phyloP scores from a whole-genome alignment of 2,329 filamentous ascomycete species.

The Xylariales sp. region DNA sequence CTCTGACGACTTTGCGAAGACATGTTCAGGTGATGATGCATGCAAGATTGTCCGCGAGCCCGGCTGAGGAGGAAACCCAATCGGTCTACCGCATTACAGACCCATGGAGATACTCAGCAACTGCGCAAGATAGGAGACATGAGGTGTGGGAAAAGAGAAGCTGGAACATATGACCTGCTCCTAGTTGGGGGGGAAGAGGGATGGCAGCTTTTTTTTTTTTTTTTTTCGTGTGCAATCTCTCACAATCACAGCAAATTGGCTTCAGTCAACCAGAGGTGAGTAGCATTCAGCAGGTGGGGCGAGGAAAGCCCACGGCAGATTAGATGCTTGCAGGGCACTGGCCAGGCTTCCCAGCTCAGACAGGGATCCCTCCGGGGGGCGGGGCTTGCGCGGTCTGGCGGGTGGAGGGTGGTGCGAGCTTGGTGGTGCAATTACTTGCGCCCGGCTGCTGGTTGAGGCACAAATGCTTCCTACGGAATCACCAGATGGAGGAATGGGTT shows the following conservation, averaged over 20 bases:
- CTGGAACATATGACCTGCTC: slow-evolving; percentile 9
- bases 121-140: too few relatives aligned
- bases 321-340: slow-evolving; percentile 5
- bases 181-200: slow-evolving; percentile 9
- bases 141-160: slow-evolving; percentile 7
- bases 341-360: slow-evolving; percentile 2
- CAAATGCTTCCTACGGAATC: too few relatives aligned
- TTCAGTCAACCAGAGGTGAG: slow-evolving; percentile 1
- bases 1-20: slow-evolving; percentile 2
- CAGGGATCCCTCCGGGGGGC: neutral
- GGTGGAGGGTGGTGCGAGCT: too few relatives aligned
- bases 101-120: too few relatives aligned
- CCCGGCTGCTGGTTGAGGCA: too few relatives aligned
- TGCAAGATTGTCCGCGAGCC: too few relatives aligned
- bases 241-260: slow-evolving; percentile 6
- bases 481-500: too few relatives aligned
- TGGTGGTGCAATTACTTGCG: too few relatives aligned
- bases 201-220: slow-evolving; percentile 9
- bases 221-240: slow-evolving; percentile 8
- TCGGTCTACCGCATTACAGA: slow-evolving; percentile 10
- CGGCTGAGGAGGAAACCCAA: too few relatives aligned
- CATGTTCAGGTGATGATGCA: slow-evolving; percentile 9
- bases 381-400: neutral
- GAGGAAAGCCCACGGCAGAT: slow-evolving; percentile 4
- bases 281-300: slow-evolving; percentile 8